Base-by-base conservation (phyloP, 2,329 filamentous ascomycete genomes). In the Amylocarpus encephaloides region DNA sequence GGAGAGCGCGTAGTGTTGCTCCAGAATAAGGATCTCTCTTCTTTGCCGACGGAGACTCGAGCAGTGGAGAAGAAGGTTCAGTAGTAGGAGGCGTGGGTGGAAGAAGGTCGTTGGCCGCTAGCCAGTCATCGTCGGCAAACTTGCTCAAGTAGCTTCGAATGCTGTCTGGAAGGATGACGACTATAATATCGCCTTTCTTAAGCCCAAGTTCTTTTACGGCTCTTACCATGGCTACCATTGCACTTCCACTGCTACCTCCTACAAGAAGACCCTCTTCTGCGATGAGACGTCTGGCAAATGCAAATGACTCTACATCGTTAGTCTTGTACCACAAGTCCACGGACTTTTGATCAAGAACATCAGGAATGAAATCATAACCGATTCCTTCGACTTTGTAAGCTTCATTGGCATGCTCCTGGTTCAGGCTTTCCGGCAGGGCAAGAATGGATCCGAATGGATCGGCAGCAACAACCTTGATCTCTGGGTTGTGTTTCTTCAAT, bases 281-380 rank as follows among this genome's bases (percentile, higher is more conserved):
- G 61, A 98, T 98, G 47, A 98, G 73, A 39, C 91, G 78, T 46
- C 94, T 79, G n/a, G 93, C 88, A 64, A 88, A 91, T 66, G 83
- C 77, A 72, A 98, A 98, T 2, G 91, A 91, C 66, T 95, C 87
- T 54, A 81, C 79, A 66, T 98, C 93, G 54, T 92, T 88, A 3
- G 93, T 98, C 80, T 98, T 98, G 75, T 96, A 97, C 93, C 93
- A 98, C 66, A 85, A 86, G 68, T 96, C 88, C 29, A 98, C 87
- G 5, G 79, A 68, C 26, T 83, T 70, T 64, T 85, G 88, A 59
- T 93, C 83, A 49, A 98, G 75, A 5, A 98, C 94, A 19, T 97
- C 88, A 6, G 94, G 93, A 52, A 98, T 86, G 68, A 98, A 98
- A 68, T 98, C 93, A 68, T 98, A 98, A 16, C 93, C 93, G 63